Base-by-base conservation (phyloP, 176 grass and related monocot species). In the Oryza coarctata region DNA sequence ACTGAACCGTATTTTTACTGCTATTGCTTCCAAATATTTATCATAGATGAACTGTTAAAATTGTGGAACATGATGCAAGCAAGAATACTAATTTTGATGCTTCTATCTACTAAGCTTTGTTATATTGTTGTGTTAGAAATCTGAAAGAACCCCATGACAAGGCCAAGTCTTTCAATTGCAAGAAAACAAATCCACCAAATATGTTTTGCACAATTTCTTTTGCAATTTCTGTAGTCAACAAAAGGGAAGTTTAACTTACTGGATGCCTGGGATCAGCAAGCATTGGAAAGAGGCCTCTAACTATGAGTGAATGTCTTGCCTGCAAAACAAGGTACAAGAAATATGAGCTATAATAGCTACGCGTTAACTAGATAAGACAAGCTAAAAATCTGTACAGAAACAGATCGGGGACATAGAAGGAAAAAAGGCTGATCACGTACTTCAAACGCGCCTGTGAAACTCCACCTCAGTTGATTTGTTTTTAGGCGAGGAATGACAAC, bases 401-500 rank as follows among this genome's bases (percentile, higher is more conserved):
- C 66, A 63, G n/a, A 23, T 7, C 30, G 55, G 23, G 70, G 68
- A 80, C 5, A 69, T 67, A 82, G 26, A 60, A 67, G 13, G 47
- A 55, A 22, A 69, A 74, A 85, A 74, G 3, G 14, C 36, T 28
- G 65, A 84, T 72, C 73, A 77, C 63, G 0, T 77, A 96, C 97
- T 75, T 99, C 97, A 90, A 99, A 99, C 15, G 91, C 97, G 22
- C 97, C 97, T 13, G 85, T 99, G 78, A 99, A 99, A 77, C 91
- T 99, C 97, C 97, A 99, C 78, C 76, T 90, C 22, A 99, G 86
- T 80, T 99, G 97, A 80, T 99, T 99, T 70, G 97, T 99, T 61
- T 99, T 99, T 13, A 99, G 93, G 47, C 97, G 93, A 77, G 97
- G 97, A 83, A 99, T 96, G 41, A 99, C 97, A 66, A 99, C 97